A percentile compares a stretch with the other conserved stretches of the same genome.
These are phyloP conservation scores for Chernovozyma sophiae-reginae DNA, from an alignment of 1,139 yeast genomes.

Conservation along the genomic window DNA sequence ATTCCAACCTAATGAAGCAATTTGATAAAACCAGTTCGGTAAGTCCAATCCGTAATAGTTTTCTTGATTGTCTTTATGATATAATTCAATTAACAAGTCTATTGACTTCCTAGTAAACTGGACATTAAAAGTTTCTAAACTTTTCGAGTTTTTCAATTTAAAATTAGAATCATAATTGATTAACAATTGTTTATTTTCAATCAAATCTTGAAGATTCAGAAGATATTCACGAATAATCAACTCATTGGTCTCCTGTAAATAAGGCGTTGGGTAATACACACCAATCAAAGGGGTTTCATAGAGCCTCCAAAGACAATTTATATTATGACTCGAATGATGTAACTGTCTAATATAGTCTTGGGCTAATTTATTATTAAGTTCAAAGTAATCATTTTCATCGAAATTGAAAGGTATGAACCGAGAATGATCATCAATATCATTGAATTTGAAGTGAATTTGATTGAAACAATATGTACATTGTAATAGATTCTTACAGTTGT, in stretches of 20 bases:
- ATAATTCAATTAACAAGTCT: constrained; percentile 25
- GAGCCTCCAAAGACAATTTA: constrained; percentile 35
- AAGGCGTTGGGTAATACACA: constrained; percentile 35
- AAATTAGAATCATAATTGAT: not conserved
- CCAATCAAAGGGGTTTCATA: constrained; percentile 34
- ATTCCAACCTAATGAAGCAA: constrained; percentile 38
- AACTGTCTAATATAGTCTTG: constrained; percentile 24
- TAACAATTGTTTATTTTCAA: constrained; percentile 23
- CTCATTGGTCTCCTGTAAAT: constrained; percentile 28
- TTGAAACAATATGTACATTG: constrained; percentile 32
- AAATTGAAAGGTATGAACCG: constrained; percentile 14
- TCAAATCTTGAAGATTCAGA: constrained; percentile 22
- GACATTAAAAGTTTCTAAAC: not conserved
- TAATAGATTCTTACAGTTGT: constrained; percentile 28
- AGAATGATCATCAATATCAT: constrained; percentile 10
- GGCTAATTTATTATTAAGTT: constrained; percentile 22
- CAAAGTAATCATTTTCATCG: constrained; percentile 19
- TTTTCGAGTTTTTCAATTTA: not conserved
- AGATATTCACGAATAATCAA: constrained; percentile 26
- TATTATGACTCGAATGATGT: constrained; percentile 22
- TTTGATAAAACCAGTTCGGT: constrained; percentile 31
- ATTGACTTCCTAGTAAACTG: constrained; percentile 11
- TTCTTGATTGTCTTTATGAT: constrained; percentile 32
- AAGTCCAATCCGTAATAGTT: constrained; percentile 21
- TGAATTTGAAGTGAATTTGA: constrained; percentile 26